Evolutionary conservation across 2,329 filamentous ascomycete genomes (phyloP).

Genomic region (Colletotrichum sojae): DNA sequence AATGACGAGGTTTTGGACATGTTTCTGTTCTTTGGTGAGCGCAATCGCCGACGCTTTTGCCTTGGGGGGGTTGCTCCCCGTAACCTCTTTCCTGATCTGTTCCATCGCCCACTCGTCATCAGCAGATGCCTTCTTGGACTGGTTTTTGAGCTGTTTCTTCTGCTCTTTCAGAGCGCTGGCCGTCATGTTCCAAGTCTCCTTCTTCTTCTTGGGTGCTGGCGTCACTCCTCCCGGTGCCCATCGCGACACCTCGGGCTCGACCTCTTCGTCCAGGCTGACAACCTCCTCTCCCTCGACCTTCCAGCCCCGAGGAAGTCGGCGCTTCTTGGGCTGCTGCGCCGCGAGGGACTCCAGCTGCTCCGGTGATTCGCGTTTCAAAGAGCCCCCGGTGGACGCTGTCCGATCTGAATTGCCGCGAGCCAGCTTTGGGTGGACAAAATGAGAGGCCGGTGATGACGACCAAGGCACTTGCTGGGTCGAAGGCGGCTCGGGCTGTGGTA

Average conservation of each 20-base stretch:
- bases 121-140: constrained; percentile 63
- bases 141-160: constrained; percentile 80
- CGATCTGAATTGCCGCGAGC: constrained; percentile 38
- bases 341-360: constrained; percentile 48
- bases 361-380: constrained; percentile 60
- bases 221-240: constrained; percentile 43
- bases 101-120: constrained; percentile 59
- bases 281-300: constrained; percentile 45
- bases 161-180: constrained; percentile 83
- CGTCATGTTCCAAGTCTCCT: constrained; percentile 77
- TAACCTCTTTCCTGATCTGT: constrained; percentile 59
- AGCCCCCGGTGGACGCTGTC: constrained; percentile 44
- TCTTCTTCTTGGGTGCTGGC: constrained; percentile 52
- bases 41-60: constrained; percentile 69
- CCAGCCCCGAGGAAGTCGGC: constrained; percentile 72
- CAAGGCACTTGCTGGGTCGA: constrained; percentile 69
- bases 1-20: constrained; percentile 86
- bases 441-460: constrained; percentile 76
- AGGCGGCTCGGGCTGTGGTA: neutral
- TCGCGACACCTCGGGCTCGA: constrained; percentile 42
- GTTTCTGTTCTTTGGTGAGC: constrained; percentile 87
- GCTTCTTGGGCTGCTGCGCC: constrained; percentile 68
- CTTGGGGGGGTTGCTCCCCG: constrained; percentile 51
- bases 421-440: constrained; percentile 55
- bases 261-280: constrained; percentile 48